phyloP scores from a whole-genome alignment of 2,329 filamentous ascomycete species.

The Chaetomiaceae sp. region DNA sequence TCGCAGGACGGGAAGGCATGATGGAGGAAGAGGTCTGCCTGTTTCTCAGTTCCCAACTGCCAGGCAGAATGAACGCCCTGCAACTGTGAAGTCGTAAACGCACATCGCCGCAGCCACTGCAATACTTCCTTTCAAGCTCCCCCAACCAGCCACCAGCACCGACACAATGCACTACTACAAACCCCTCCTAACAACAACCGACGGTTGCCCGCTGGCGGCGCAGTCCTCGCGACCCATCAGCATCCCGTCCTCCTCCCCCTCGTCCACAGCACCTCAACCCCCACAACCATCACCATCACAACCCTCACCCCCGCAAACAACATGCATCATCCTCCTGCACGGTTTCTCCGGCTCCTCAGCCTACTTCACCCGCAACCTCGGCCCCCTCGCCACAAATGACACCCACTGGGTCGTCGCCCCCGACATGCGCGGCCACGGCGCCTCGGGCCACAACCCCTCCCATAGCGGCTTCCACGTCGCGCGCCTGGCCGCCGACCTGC shows the following conservation, averaged over 20 bases:
- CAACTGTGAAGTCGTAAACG: too few species aligned
- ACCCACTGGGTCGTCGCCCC: slow-evolving; percentile 34
- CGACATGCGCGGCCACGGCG: slow-evolving; percentile 36
- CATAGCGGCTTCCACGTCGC: slow-evolving; percentile 36
- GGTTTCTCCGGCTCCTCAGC: slow-evolving; percentile 37
- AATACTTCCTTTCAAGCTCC: too few species aligned
- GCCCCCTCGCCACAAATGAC: slow-evolving; percentile 20
- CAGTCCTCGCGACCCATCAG: slow-evolving; percentile 31
- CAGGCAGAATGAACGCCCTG: too few species aligned
- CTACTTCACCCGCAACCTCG: slow-evolving; percentile 34
- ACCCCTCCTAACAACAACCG: slow-evolving; percentile 25
- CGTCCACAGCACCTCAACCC: too few species aligned
- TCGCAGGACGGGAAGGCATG: too few species aligned
- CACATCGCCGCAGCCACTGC: too few species aligned
- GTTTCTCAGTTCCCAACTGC: too few species aligned
- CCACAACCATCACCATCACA: too few species aligned
- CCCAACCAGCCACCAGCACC: too few species aligned
- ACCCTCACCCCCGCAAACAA: too few species aligned
- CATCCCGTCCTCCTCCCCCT: slow-evolving; percentile 3
- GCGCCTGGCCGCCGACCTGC: slow-evolving; percentile 34
- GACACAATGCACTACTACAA: slow-evolving; percentile 12
- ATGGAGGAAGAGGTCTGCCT: too few species aligned
- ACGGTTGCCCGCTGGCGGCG: slow-evolving; percentile 31
- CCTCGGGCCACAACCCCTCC: slow-evolving; percentile 23
- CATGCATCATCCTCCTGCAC: slow-evolving; percentile 34